Evolutionary conservation across 768 basidiomycete species (phyloP), one percentile per base, ranked within the genome.

Genomic region (Lactarius hatsudake): DNA sequence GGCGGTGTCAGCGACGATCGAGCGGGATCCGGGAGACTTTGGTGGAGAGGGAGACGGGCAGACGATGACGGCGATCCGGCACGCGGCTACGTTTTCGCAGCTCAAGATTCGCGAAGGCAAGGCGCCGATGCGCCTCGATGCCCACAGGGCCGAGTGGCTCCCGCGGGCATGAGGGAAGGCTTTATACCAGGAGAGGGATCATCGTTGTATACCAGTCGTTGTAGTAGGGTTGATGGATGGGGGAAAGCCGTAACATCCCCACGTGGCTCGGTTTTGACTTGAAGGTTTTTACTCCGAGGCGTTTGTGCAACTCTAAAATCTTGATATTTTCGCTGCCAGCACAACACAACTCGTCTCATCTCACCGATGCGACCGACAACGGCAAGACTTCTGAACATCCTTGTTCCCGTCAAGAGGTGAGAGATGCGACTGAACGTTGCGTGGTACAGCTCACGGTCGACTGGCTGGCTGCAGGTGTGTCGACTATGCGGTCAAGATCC

Each of bases 401-500:
- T 98, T 61, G 95, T 98, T 8, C 96, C 96, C 30, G 87, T 98
- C 59, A 98, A 98, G 81, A 84, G 96, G 87, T 93, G 73, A 63
- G 73, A 63, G 80, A 66, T 18, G 3, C 7, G 48, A 6, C 62
- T 2, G 1, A 9, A 34, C 30, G 55, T 56, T 36, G 10, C 40
- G 15, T 58, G 23, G 55, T 42, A n/a, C 8, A 28, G 61, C 43
- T 42, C 13, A 48, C 26, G 32, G 61, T 32, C 60, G 30, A 70
- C 68, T 26, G 30, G 69, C 69, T 38, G 48, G 69, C 69, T 38
- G 48, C 61, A 97, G 93, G 69, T 88, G 92, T 61, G 91, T 99
- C 61, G 97, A 98, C 80, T 99, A 93, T 87, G 91, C 94, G 4
- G 94, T 96, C 79, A 98, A 98, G 83, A 97, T 99, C 80, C 91